phyloP scores from a whole-genome alignment of 805 yeast species.

The Lipomyces chichibuensis region DNA sequence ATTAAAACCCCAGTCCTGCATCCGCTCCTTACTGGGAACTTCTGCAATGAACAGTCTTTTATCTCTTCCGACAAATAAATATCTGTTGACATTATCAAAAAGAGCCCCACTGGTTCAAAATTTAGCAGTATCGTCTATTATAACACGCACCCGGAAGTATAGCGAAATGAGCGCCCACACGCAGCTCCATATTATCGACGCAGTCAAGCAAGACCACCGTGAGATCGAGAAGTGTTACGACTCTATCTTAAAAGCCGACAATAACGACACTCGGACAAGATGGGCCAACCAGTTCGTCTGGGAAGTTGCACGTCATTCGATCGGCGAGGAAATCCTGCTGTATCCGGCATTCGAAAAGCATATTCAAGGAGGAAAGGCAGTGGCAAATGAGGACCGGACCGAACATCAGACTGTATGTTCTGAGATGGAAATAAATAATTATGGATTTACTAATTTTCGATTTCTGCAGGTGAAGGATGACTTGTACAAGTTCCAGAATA shows the following conservation, averaged over 20 bases:
- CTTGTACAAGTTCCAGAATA: slow-evolving; percentile 7
- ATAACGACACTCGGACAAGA: slow-evolving; percentile 6
- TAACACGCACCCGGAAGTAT: neutral
- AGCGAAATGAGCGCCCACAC: neutral
- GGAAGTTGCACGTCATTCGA: slow-evolving; percentile 13
- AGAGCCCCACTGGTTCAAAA: neutral
- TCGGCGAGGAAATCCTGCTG: slow-evolving; percentile 17
- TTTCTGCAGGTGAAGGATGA: slow-evolving; percentile 3
- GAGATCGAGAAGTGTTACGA: slow-evolving; percentile 1
- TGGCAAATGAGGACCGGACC: slow-evolving; percentile 11
- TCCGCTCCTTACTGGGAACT: no score
- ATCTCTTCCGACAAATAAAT: no score
- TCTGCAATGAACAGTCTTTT: no score
- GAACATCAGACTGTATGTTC: slow-evolving; percentile 7
- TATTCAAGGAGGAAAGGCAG: slow-evolving; percentile 7
- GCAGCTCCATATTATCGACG: neutral
- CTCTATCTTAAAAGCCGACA: neutral
- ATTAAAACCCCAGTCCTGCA: no score
- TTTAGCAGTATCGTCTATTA: neutral
- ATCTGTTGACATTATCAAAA: no score
- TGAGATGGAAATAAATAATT: neutral
- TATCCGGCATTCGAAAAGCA: slow-evolving; percentile 17
- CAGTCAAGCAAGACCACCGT: slow-evolving; percentile 1
- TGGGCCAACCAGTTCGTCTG: slow-evolving; percentile 14
- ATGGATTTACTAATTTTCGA: neutral